Conservation (phyloP, 352 stramenopile species). For the Phytophthora brassicae region DNA sequence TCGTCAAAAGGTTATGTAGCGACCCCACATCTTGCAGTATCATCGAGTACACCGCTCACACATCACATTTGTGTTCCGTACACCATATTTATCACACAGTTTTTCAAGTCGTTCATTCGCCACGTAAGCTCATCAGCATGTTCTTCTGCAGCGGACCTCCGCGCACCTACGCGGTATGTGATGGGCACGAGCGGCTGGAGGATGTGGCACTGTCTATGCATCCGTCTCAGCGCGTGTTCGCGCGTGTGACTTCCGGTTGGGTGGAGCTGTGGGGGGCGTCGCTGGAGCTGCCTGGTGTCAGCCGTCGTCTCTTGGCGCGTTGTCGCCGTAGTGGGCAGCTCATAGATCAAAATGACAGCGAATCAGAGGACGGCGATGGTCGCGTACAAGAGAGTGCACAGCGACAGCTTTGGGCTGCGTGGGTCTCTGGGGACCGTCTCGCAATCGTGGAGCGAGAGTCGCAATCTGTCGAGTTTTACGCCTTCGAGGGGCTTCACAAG, state of each 20-base stretch:
- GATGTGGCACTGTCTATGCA: conserved; percentile 61
- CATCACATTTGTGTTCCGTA: no score
- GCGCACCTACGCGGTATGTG: conserved; percentile 48
- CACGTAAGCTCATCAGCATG: conserved; percentile 48
- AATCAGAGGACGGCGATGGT: background rate
- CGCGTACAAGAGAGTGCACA: conserved; percentile 18
- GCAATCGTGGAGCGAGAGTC: conserved; percentile 64
- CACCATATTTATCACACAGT: no score
- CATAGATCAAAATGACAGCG: conserved; percentile 17
- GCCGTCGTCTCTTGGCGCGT: conserved; percentile 39
- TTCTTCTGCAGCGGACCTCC: conserved; percentile 75
- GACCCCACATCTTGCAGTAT: no score
- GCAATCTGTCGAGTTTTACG: conserved; percentile 70
- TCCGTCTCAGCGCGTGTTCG: conserved; percentile 49
- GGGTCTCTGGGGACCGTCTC: conserved; percentile 55
- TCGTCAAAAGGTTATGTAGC: background rate
- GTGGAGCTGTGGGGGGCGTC: conserved; percentile 57
- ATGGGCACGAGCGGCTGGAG: conserved; percentile 32
- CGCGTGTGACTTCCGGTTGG: conserved; percentile 44
- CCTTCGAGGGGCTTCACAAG: conserved; percentile 52
- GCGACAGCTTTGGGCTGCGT: conserved; percentile 53
- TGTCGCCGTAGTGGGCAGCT: conserved; percentile 37
- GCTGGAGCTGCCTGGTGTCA: conserved; percentile 26
- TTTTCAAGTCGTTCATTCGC: no score
- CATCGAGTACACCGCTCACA: no score